These are phyloP conservation scores for Jamesozyma rosinii DNA, from an alignment of 805 yeast genomes.

Conservation along the genomic window DNA sequence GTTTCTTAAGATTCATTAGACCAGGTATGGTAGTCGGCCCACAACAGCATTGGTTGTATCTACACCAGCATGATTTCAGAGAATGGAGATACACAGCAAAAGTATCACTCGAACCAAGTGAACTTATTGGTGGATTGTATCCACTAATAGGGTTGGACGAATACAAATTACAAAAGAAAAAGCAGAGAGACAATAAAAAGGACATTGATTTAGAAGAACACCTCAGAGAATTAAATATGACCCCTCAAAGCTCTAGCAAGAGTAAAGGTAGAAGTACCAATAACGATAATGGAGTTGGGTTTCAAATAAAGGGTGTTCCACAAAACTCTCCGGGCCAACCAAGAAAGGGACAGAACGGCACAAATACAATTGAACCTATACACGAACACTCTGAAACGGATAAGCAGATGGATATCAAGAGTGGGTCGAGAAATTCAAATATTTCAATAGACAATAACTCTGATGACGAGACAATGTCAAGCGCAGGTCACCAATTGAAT, in stretches of 20 bases:
- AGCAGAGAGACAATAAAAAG: slow-evolving; percentile 23
- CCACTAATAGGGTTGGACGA: slow-evolving; percentile 56
- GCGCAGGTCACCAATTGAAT: slow-evolving; percentile 7
- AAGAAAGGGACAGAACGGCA: slow-evolving; percentile 45
- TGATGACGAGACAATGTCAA: slow-evolving; percentile 8
- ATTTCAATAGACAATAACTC: slow-evolving; percentile 10
- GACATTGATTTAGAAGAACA: slow-evolving; percentile 8
- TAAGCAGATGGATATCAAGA: background rate
- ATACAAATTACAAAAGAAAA: slow-evolving; percentile 44
- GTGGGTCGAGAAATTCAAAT: slow-evolving; percentile 2
- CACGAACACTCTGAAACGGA: slow-evolving; percentile 9
- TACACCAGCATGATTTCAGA: slow-evolving; percentile 91
- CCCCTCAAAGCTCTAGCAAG: slow-evolving; percentile 26
- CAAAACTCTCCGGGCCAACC: slow-evolving; percentile 96
- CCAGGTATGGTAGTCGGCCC: slow-evolving; percentile 99
- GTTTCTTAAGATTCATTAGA: slow-evolving; percentile 88
- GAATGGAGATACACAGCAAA: slow-evolving; percentile 94
- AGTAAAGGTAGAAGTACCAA: slow-evolving; percentile 14
- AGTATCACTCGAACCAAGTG: slow-evolving; percentile 57
- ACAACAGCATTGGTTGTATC: slow-evolving; percentile 96
- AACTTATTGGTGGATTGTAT: slow-evolving; percentile 56
- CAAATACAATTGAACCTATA: slow-evolving; percentile 31
- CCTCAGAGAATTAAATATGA: slow-evolving; percentile 19
- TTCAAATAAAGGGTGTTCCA: slow-evolving; percentile 49
- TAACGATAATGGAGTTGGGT: slow-evolving; percentile 17